These are phyloP conservation scores for Russula olivacea DNA, from an alignment of 768 basidiomycete genomes.

Conservation along the genomic window DNA sequence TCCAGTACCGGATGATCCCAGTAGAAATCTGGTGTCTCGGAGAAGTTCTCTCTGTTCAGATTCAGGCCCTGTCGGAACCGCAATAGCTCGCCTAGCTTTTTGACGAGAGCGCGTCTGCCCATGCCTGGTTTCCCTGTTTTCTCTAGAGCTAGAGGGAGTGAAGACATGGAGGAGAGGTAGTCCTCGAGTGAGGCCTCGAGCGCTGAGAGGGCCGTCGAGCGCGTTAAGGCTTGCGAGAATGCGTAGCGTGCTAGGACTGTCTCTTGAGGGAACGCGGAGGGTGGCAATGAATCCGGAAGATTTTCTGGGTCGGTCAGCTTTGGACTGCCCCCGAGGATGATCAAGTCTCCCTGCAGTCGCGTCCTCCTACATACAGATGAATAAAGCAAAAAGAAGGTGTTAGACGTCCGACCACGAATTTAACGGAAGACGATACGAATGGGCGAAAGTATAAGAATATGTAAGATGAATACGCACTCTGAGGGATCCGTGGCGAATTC, in stretches of 20 bases:
- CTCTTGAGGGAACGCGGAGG: constrained; percentile 53
- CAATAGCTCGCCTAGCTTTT: constrained; percentile 88
- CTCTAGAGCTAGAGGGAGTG: constrained; percentile 68
- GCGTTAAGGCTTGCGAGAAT: constrained; percentile 84
- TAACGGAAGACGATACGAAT: too few relatives aligned
- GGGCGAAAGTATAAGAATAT: too few relatives aligned
- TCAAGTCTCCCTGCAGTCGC: constrained; percentile 84
- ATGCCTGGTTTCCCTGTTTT: constrained; percentile 81
- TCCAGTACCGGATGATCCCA: constrained; percentile 93
- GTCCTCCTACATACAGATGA: constrained; percentile 50
- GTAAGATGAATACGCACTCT: constrained; percentile 58
- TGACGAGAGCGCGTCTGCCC: constrained; percentile 74
- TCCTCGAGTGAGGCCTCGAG: constrained; percentile 80
- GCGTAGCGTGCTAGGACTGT: constrained; percentile 85
- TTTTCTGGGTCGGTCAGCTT: constrained; percentile 50
- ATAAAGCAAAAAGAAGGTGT: neutral
- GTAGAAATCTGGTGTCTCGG: constrained; percentile 86
- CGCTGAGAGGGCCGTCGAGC: constrained; percentile 81
- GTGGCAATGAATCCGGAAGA: constrained; percentile 40
- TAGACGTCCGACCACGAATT: neutral
- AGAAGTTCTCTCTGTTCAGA: constrained; percentile 82
- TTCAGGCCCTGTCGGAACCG: constrained; percentile 90
- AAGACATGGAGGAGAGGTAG: constrained; percentile 78
- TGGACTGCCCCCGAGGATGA: constrained; percentile 72
- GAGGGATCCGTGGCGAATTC: constrained; percentile 89